These are phyloP conservation scores for Leccinum fuscescens DNA, from an alignment of 1,284 basidiomycete species.

Conservation along the genomic window DNA sequence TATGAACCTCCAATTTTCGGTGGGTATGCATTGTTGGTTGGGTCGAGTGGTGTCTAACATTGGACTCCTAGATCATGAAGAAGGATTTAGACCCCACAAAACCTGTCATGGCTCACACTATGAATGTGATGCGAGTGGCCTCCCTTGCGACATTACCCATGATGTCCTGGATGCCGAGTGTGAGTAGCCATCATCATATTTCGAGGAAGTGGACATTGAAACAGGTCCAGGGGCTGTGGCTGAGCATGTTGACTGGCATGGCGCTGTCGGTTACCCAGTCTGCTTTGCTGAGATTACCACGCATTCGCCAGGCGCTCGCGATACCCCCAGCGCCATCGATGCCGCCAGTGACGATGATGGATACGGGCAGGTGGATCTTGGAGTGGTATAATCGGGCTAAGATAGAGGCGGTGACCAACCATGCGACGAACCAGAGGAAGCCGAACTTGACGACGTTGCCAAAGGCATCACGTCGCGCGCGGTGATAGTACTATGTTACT, in stretches of 20 bases:
- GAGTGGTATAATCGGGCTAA: constrained; percentile 21
- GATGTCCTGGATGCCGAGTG: constrained; percentile 58
- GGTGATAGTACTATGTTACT: neutral
- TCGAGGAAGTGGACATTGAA: neutral
- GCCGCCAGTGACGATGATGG: constrained; percentile 29
- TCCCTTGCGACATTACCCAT: constrained; percentile 60
- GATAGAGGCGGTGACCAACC: constrained; percentile 6
- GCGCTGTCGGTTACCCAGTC: constrained; percentile 23
- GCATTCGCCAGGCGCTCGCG: constrained; percentile 25
- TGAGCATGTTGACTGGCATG: constrained; percentile 31
- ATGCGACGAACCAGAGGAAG: constrained; percentile 14
- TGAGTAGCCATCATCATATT: constrained; percentile 34
- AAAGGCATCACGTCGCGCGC: constrained; percentile 21
- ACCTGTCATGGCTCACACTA: constrained; percentile 61
- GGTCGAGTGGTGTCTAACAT: constrained; percentile 7
- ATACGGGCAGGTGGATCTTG: constrained; percentile 24
- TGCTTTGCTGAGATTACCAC: constrained; percentile 23
- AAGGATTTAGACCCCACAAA: constrained; percentile 57
- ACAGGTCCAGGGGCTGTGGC: constrained; percentile 27
- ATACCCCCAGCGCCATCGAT: constrained; percentile 15
- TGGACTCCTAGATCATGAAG: constrained; percentile 46
- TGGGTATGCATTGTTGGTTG: constrained; percentile 36
- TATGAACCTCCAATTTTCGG: constrained; percentile 74
- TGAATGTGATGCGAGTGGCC: constrained; percentile 70
- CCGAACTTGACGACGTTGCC: constrained; percentile 29